Evolutionary conservation across 768 basidiomycete species (phyloP).

Genomic region (Amanita exitialis): DNA sequence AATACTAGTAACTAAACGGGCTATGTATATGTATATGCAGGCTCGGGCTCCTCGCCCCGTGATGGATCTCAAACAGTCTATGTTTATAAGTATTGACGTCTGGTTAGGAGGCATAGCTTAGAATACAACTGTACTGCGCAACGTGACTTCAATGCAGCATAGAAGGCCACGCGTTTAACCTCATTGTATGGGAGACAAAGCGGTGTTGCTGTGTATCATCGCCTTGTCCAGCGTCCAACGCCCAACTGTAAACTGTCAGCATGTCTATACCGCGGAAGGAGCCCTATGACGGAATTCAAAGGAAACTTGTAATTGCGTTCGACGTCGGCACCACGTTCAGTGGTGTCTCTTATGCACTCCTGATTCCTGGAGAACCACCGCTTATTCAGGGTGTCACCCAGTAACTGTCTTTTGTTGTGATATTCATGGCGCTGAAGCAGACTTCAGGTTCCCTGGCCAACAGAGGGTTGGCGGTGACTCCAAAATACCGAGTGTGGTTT

Average conservation of each 20-base stretch:
- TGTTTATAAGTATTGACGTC: too few species aligned
- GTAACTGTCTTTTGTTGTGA: not conserved
- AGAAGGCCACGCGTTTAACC: too few species aligned
- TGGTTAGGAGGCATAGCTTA: too few species aligned
- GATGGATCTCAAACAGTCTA: too few species aligned
- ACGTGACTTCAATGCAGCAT: too few species aligned
- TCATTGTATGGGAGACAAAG: too few species aligned
- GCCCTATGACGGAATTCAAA: not conserved
- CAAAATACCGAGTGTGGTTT: conserved; percentile 40
- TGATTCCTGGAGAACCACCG: conserved; percentile 14
- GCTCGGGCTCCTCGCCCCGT: too few species aligned
- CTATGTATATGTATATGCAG: too few species aligned
- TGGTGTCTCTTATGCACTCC: conserved; percentile 5
- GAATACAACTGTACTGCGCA: too few species aligned
- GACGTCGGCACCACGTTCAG: conserved; percentile 1
- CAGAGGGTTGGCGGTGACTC: conserved; percentile 20
- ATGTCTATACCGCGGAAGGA: not conserved
- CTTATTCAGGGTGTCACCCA: conserved; percentile 13
- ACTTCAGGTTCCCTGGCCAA: conserved; percentile 12
- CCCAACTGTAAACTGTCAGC: not conserved
- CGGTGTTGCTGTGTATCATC: too few species aligned
- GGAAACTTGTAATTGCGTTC: not conserved
- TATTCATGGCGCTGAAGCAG: not conserved
- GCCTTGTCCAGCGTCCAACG: not conserved
- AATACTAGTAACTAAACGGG: too few species aligned